Evolutionary conservation across 2,329 filamentous ascomycete genomes (phyloP).

Genomic region (Cladorrhinum sp.): DNA sequence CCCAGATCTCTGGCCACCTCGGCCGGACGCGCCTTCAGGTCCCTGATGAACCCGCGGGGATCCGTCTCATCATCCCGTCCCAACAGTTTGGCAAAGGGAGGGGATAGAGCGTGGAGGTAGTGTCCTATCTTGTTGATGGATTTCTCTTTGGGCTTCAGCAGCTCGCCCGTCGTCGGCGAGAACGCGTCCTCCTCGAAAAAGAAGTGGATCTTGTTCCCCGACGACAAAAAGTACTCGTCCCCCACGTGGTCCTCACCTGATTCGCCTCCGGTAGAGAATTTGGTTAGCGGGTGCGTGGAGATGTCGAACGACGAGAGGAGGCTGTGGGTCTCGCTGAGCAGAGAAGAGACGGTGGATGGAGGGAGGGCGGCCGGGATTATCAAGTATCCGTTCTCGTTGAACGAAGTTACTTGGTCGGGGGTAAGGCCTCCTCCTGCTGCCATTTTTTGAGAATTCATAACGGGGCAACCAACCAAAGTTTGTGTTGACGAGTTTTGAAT

Average conservation of each 20-base stretch:
- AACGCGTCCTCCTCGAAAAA: conserved; percentile 98
- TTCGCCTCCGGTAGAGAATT: conserved; percentile 82
- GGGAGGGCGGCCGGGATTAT: conserved; percentile 76
- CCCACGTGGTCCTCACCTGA: conserved; percentile 70
- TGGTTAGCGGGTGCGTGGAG: conserved; percentile 85
- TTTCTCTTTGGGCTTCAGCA: conserved; percentile 74
- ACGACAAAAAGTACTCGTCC: conserved; percentile 89
- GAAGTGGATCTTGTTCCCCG: conserved; percentile 89
- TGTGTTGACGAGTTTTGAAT: not conserved
- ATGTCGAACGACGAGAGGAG: conserved; percentile 76
- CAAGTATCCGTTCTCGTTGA: conserved; percentile 83
- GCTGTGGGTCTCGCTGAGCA: conserved; percentile 70
- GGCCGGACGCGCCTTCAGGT: conserved; percentile 42
- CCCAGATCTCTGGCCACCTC: conserved; percentile 69
- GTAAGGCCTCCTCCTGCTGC: conserved; percentile 55
- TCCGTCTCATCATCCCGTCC: conserved; percentile 48
- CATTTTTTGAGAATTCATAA: too few relatives aligned
- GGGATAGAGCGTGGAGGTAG: conserved; percentile 66
- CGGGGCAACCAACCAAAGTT: too few relatives aligned
- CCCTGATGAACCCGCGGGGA: conserved; percentile 30
- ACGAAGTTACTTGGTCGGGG: conserved; percentile 66
- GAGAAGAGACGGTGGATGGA: conserved; percentile 59
- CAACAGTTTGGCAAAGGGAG: conserved; percentile 61
- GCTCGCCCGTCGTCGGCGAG: conserved; percentile 51
- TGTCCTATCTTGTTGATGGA: conserved; percentile 92